Percentiles rank a stretch among this genome's conserved stretches.
Conservation (phyloP, 2,329 filamentous ascomycete species). For the Neurospora sp. region DNA sequence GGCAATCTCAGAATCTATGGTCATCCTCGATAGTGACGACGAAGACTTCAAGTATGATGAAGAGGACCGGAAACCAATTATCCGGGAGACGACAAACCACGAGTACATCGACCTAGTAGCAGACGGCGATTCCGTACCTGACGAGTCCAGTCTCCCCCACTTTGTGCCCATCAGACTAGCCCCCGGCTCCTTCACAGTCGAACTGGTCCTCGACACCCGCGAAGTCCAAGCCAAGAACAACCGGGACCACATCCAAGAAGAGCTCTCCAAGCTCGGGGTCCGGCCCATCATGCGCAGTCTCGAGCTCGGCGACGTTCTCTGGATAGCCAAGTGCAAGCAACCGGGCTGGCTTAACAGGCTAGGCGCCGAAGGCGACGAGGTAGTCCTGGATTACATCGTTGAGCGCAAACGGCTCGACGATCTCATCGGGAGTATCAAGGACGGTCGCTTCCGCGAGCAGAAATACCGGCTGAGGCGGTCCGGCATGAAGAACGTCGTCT, state of each 20-base stretch:
- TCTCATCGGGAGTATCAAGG: slow-evolving; percentile 69
- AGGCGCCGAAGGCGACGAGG: slow-evolving; percentile 52
- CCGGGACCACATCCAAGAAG: slow-evolving; percentile 65
- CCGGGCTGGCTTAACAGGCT: slow-evolving; percentile 38
- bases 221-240: slow-evolving; percentile 65
- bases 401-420: slow-evolving; percentile 76
- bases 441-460: slow-evolving; percentile 74
- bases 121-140: slow-evolving; percentile 17
- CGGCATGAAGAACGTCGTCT: slow-evolving; percentile 66
- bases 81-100: slow-evolving; percentile 12
- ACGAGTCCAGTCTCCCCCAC: slow-evolving; percentile 26
- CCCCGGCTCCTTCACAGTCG: slow-evolving; percentile 59
- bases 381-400: slow-evolving; percentile 71
- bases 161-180: slow-evolving; percentile 52
- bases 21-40: slow-evolving; percentile 7
- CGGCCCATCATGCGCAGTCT: slow-evolving; percentile 57
- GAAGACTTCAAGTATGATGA: slow-evolving; percentile 6
- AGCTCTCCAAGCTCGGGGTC: slow-evolving; percentile 57
- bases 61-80: background rate
- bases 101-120: slow-evolving; percentile 25
- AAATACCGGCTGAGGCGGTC: slow-evolving; percentile 68
- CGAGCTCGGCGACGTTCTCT: slow-evolving; percentile 66
- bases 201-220: slow-evolving; percentile 63
- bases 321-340: slow-evolving; percentile 65
- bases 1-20: background rate